These are phyloP conservation scores for Hypoxylon rubiginosum DNA, from an alignment of 2,329 filamentous ascomycete species.

Conservation along the genomic window DNA sequence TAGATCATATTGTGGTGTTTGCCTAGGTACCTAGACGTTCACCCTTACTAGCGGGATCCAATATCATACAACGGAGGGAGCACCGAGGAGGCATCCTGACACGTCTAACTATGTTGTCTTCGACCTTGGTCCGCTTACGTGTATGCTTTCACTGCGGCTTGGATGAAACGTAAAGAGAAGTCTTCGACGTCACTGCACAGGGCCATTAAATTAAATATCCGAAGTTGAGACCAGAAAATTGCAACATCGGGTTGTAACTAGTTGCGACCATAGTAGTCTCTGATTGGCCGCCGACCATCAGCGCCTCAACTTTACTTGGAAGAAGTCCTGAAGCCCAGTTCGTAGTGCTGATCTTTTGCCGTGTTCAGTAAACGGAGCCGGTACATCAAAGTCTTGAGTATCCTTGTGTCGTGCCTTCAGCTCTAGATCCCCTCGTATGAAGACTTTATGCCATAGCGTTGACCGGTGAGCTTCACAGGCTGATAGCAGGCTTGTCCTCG, in stretches of 20 bases:
- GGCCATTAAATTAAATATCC: constrained; percentile 21
- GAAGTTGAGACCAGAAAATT: constrained; percentile 27
- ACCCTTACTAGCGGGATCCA: constrained; percentile 12
- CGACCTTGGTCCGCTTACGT: constrained; percentile 11
- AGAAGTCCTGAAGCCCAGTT: constrained; percentile 31
- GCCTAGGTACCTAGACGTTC: background rate
- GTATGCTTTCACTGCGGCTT: constrained; percentile 9
- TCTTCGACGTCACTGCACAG: constrained; percentile 44
- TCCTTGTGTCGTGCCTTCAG: constrained; percentile 30
- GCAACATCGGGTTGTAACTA: constrained; percentile 25
- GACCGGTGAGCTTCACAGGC: background rate
- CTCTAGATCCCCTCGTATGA: constrained; percentile 3
- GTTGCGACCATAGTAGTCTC: constrained; percentile 20
- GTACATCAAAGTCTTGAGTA: constrained; percentile 18
- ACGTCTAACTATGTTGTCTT: constrained; percentile 2
- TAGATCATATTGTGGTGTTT: background rate
- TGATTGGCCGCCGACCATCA: constrained; percentile 25
- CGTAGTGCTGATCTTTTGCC: constrained; percentile 41
- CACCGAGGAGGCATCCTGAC: background rate
- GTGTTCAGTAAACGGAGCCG: constrained; percentile 26
- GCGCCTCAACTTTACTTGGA: constrained; percentile 17
- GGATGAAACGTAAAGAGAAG: constrained; percentile 22
- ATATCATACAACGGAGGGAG: constrained; percentile 9
- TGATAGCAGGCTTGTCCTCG: background rate
- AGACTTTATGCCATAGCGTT: constrained; percentile 8